Percentiles rank a stretch among this genome's conserved stretches.
phyloP scores from a whole-genome alignment of 2,329 filamentous ascomycete species.

The Pseudogymnoascus sp. region DNA sequence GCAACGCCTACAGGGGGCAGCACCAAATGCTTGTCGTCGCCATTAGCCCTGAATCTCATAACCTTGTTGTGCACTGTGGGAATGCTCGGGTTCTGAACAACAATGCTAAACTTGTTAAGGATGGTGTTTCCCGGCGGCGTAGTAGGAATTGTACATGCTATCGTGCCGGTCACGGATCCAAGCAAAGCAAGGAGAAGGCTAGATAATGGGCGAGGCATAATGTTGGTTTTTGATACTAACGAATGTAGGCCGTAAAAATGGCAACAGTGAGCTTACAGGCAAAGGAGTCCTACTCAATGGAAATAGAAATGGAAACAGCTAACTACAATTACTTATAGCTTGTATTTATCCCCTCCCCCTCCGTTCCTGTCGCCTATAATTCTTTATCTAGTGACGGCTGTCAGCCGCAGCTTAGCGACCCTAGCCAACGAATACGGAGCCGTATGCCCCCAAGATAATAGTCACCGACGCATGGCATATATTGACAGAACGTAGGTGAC shows the following conservation, averaged over 20 bases:
- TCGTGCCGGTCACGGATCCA: constrained; percentile 18
- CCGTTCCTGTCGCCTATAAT: neutral
- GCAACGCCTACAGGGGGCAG: constrained; percentile 31
- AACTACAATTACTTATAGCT: neutral
- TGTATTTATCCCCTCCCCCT: neutral
- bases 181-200: constrained; percentile 12
- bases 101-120: constrained; percentile 28
- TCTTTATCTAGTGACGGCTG: neutral
- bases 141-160: constrained; percentile 27
- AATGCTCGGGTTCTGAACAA: constrained; percentile 31
- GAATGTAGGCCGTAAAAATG: neutral
- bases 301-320: neutral
- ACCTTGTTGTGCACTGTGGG: constrained; percentile 31
- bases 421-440: neutral
- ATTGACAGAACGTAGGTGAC: no score
- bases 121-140: constrained; percentile 28
- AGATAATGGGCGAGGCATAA: neutral
- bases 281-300: neutral
- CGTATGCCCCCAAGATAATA: constrained; percentile 3
- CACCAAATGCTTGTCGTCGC: constrained; percentile 33
- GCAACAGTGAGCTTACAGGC: neutral
- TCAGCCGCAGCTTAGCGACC: constrained; percentile 1
- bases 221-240: neutral
- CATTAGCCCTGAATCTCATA: constrained; percentile 32
- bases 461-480: neutral